phyloP scores from a whole-genome alignment of 352 stramenopile species.

The Phytophthora crassamura region DNA sequence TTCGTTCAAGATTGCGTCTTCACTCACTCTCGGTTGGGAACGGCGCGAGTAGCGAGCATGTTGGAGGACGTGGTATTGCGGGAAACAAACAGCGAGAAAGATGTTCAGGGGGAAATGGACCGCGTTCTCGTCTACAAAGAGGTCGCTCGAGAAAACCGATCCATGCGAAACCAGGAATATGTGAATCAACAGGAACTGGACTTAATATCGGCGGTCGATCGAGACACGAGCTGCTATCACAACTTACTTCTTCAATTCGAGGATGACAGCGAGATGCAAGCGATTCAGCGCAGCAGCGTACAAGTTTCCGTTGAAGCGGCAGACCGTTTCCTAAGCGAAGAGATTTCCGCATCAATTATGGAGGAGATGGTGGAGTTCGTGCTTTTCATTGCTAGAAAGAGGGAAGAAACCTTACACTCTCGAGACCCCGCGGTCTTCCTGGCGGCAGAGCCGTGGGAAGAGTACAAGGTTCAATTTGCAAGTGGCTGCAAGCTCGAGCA shows the following conservation, averaged over 20 bases:
- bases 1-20: constrained; percentile 67
- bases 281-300: constrained; percentile 42
- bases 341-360: constrained; percentile 49
- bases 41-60: constrained; percentile 33
- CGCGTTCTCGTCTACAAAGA: constrained; percentile 75
- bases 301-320: constrained; percentile 42
- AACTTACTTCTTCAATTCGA: constrained; percentile 68
- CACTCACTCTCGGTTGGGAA: constrained; percentile 37
- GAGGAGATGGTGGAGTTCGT: constrained; percentile 67
- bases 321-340: constrained; percentile 47
- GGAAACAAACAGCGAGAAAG: constrained; percentile 55
- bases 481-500: constrained; percentile 16
- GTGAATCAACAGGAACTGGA: constrained; percentile 57
- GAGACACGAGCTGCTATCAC: constrained; percentile 61
- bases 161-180: constrained; percentile 57
- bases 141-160: constrained; percentile 66
- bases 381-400: constrained; percentile 53
- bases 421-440: constrained; percentile 52
- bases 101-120: constrained; percentile 43
- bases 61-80: constrained; percentile 58
- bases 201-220: constrained; percentile 47
- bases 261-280: constrained; percentile 62
- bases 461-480: constrained; percentile 62
- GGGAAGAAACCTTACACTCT: constrained; percentile 54
- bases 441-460: constrained; percentile 50